Base-by-base conservation (phyloP, 2,329 filamentous ascomycete species). In the Botrytis sinoallii region DNA sequence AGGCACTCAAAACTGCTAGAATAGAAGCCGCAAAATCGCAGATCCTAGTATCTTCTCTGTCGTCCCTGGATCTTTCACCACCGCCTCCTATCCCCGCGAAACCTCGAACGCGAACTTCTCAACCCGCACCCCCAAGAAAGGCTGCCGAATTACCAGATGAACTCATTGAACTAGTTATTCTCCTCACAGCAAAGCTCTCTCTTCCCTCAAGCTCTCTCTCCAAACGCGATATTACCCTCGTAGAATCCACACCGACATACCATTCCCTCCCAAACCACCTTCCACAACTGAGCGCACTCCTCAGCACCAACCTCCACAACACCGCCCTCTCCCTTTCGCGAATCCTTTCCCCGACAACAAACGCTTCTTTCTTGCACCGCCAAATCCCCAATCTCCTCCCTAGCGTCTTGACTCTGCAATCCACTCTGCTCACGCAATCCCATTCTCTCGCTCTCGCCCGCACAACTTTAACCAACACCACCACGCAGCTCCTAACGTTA, bases 281-380 rank as follows among this genome's bases (percentile, higher is more conserved):
- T 68, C 85, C 88, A 0, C 77, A 82, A 1, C 82, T 91, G 29
- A 81, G 84, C 0, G 78, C 81, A 2, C 81, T 89, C 8, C 75
- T 90, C 29, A 88, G 88, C 4, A 78, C 82, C 0, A 82, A 83
- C n/a, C 83, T 91, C 0, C 85, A 86, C 71, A 79, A 83, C 1
- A 84, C 85, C 22, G 88, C 88, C 67, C 81, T 84, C 75, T 83
- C 85, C 60, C 82, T 89, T 20, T 84, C 85, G 18, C 83, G 85
- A 0, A 84, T 86, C 74, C 83, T 87, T 40, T 84, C 87, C 20
- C 84, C 81, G 12, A 84, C 82, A 7, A 88, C 85, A 2, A 83
- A 82, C 8, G 77, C 86, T 7, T 87, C 87, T 46, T 84, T 88
- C 77, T 82, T 90, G n/a, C 89, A 90, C 82, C 88, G 89, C 32